Evolutionary conservation across 768 basidiomycete genomes (phyloP), one percentile per base, ranked within the genome.

Genomic region (Auriculariales sp.): DNA sequence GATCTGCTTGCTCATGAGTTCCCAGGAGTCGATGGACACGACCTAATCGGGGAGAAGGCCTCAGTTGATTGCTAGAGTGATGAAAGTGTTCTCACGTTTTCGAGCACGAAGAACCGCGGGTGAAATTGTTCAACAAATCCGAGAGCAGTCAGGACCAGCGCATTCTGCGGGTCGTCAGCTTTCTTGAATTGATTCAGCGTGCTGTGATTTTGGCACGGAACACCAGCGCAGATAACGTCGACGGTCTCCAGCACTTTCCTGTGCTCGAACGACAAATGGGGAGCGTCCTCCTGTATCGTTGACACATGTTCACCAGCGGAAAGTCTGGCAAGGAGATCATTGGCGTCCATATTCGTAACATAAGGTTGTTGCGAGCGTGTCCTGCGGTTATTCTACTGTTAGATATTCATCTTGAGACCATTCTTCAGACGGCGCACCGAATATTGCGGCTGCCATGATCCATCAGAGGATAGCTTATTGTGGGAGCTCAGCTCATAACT

Each of bases 61-160:
- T n/a, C n/a, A 25, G 17, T 55, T 29, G 5, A 25, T 31, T n/a
- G 4, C 48, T 32, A 28, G 10, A 33, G 49, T 3, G 25, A 46
- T 30, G 15, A 25, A 32, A 32, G 9, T 32, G 74, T 75, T 1
- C 68, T 67, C 3, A 79, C 77, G 53, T 78, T 78, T 56, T 78
- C 77, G 46, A 77, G 66, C 45, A 70, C 70, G 34, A 64, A 67
- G 50, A 66, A 65, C 11, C 59, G 58, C 0, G 76, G 75, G 3
- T 62, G 60, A 34, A 71, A 61, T 28, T 65, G 62, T 45, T 80
- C 77, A 5, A 79, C 59, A 50, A 63, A 75, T 1, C 76, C 75
- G 3, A 77, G 54, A 0, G 72, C 70, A 2, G 75, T 85, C 15
- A 87, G 66, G 28, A 87, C 29, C 0, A 53, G 49, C 4, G 50